phyloP scores from a whole-genome alignment of 1,284 basidiomycete species.

The Stygiomarasmius scandens region DNA sequence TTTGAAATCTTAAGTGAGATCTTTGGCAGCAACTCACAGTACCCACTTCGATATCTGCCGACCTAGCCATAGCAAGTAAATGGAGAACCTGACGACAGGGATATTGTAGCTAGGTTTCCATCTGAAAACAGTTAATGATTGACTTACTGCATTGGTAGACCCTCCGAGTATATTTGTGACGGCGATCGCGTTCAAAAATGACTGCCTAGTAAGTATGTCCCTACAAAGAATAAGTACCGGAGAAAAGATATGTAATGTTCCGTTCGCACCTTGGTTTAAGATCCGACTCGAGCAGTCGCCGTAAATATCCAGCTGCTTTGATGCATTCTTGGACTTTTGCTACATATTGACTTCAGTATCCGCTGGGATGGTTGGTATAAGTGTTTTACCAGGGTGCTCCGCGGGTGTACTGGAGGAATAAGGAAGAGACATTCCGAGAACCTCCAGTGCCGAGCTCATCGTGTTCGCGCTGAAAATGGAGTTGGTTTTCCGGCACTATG shows the following conservation, averaged over 20 bases:
- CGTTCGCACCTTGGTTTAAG: constrained; percentile 74
- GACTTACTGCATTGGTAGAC: constrained; percentile 85
- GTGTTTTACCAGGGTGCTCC: constrained; percentile 5
- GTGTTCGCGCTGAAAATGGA: constrained; percentile 68
- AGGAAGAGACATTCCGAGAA: constrained; percentile 89
- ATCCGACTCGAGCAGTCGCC: constrained; percentile 81
- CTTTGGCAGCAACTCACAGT: background rate
- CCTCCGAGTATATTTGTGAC: constrained; percentile 86
- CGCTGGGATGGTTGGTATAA: background rate
- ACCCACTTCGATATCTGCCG: constrained; percentile 72
- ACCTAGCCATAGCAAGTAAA: constrained; percentile 90
- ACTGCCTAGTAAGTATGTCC: constrained; percentile 89
- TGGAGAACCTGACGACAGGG: constrained; percentile 71
- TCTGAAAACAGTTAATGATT: background rate
- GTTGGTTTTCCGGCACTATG: background rate
- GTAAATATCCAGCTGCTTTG: constrained; percentile 82
- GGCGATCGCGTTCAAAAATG: constrained; percentile 91
- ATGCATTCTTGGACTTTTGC: constrained; percentile 88
- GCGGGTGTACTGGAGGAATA: constrained; percentile 70
- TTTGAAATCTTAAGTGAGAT: background rate
- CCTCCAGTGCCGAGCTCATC: constrained; percentile 89
- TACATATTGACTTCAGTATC: constrained; percentile 23
- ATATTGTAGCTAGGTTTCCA: background rate
- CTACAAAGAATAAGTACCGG: constrained; percentile 32
- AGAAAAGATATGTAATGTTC: constrained; percentile 11